Conservation (phyloP, 306 rosid genomes). For the Prinsepia uniflora region DNA sequence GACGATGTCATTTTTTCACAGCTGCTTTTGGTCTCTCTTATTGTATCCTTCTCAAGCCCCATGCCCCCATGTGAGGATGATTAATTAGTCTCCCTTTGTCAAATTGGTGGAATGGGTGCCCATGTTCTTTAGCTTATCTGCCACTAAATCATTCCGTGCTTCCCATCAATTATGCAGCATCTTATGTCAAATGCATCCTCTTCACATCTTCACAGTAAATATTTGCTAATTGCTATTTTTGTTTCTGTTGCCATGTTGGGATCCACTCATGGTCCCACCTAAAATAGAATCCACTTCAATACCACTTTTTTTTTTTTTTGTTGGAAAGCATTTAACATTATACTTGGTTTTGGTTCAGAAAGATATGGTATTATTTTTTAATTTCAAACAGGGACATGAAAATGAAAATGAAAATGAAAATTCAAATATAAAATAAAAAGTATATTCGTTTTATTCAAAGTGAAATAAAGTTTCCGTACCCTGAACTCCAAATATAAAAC, state of each 20-base stretch:
- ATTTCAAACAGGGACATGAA: no score
- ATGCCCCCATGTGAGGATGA: conserved; percentile 12
- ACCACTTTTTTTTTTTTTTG: background rate
- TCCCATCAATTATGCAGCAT: conserved; percentile 18
- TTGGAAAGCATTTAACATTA: background rate
- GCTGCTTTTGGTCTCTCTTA: background rate
- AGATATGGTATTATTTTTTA: no score
- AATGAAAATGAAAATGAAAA: no score
- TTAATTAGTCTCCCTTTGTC: background rate
- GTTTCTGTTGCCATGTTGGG: conserved; percentile 6
- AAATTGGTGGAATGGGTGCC: conserved; percentile 14
- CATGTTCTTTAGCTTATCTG: conserved; percentile 22
- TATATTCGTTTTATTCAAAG: no score
- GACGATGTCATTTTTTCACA: conserved; percentile 1
- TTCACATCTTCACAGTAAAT: conserved; percentile 3
- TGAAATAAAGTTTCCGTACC: no score
- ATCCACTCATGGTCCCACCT: conserved; percentile 11
- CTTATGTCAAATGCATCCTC: conserved; percentile 9
- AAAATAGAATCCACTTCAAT: conserved; percentile 5
- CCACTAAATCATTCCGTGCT: conserved; percentile 13
- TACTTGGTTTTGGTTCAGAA: no score
- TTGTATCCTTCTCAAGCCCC: background rate
- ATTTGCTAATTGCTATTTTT: background rate
- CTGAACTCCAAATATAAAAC: no score
- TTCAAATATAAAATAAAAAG: no score